Base-by-base conservation (phyloP, 345 rosid genomes). In the Acer saccharum region DNA sequence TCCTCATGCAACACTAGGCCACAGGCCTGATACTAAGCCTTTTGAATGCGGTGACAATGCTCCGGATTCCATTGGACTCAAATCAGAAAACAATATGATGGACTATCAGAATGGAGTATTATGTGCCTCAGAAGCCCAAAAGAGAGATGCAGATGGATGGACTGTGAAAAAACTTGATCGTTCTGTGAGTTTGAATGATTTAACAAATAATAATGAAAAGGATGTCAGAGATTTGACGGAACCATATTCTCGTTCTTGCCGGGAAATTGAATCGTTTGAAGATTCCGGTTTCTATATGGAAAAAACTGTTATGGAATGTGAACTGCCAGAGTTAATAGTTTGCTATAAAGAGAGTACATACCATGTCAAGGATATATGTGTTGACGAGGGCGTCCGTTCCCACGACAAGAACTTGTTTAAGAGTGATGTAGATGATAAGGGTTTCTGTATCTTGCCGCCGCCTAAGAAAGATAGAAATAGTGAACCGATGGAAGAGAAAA, bases 281-380 rank as follows among this genome's bases (percentile, higher is more conserved):
- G 69, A 85, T 48, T 81, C 91, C 0, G 83, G 83, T 72, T 77
- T 87, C 69, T 87, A 84, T 62, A 76, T 84, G 84, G 94, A 90
- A 82, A 90, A 91, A 84, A 89, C 75, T 78, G 85, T 87, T 9
- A 79, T 80, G 60, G 94, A 85, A 50, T 83, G 86, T 68, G 89
- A 83, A 41, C 50, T 89, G 25, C 94, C 94, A 3, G 97, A 93
- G 83, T 77, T 93, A 71, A 78, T 87, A 29, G 89, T 93, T 77
- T 92, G 97, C 77, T 93, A 83, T 86, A 83, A 88, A 77, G 94
- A 90, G 82, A 84, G 76, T 41, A 75, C 85, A 60, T 87, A 77
- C 76, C 87, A 87, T 77, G 86, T 85, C 39, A 96, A 94, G 85
- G 99, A 92, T 75, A 91, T 94, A 16, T 92, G 97, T 35, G 60